phyloP scores from a whole-genome alignment of 1,139 yeast species.

The Suhomyces panamericanus region DNA sequence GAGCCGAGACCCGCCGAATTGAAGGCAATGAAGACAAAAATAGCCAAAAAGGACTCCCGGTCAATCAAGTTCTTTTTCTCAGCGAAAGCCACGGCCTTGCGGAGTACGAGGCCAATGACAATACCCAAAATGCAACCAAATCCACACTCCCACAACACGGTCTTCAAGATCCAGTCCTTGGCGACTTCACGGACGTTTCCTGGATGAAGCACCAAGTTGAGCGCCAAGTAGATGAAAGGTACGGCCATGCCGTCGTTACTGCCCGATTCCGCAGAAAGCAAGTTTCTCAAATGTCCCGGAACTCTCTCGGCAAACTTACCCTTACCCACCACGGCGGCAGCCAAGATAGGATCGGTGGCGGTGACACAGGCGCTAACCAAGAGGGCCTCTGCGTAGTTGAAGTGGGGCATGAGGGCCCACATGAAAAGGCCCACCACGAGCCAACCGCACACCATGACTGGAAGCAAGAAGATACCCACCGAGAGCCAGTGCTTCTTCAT shows the following conservation, averaged over 20 bases:
- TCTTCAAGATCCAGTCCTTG: constrained; percentile 79
- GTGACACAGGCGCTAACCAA: constrained; percentile 91
- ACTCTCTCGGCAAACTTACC: constrained; percentile 97
- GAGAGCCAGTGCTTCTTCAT: constrained; percentile 90
- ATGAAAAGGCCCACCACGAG: constrained; percentile 80
- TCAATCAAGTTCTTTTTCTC: constrained; percentile 77
- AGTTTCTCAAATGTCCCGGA: constrained; percentile 92
- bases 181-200: constrained; percentile 71
- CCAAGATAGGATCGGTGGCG: constrained; percentile 96
- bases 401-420: constrained; percentile 83
- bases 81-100: constrained; percentile 76
- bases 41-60: constrained; percentile 89
- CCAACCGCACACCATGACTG: constrained; percentile 97
- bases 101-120: constrained; percentile 70
- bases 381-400: constrained; percentile 73
- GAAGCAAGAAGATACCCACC: constrained; percentile 73
- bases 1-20: constrained; percentile 94
- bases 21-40: constrained; percentile 81
- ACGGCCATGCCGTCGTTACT: constrained; percentile 99
- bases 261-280: constrained; percentile 91
- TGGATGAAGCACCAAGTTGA: constrained; percentile 64
- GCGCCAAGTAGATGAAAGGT: constrained; percentile 82
- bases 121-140: constrained; percentile 83
- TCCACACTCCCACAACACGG: constrained; percentile 83
- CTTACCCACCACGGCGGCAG: constrained; percentile 97